These are phyloP conservation scores for Rehmannia glutinosa DNA, from an alignment of 257 asterid genomes.

Conservation along the genomic window DNA sequence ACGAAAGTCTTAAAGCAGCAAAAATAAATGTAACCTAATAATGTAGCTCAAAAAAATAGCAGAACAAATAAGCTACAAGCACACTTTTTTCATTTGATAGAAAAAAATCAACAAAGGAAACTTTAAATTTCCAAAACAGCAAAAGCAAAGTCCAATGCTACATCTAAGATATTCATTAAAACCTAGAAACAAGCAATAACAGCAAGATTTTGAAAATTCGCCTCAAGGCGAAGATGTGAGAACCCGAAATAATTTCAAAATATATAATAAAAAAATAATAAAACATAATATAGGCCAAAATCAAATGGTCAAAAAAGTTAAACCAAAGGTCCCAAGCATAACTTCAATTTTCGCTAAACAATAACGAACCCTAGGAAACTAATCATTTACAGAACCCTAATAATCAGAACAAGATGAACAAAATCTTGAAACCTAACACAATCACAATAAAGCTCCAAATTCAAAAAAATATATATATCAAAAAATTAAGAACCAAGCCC, in stretches of 20 bases:
- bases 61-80: background rate
- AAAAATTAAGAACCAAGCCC: background rate
- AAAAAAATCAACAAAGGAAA: background rate
- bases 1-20: background rate
- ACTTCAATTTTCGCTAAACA: background rate
- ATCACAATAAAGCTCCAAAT: background rate
- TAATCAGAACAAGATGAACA: background rate
- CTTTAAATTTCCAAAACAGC: background rate
- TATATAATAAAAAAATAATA: background rate
- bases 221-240: background rate
- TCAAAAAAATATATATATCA: background rate
- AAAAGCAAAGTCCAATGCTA: no score
- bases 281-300: background rate
- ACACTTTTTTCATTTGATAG: background rate
- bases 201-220: background rate
- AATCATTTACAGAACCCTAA: background rate
- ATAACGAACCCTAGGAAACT: slow-evolving; percentile 1
- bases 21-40: background rate
- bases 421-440: background rate
- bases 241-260: background rate
- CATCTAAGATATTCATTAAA: background rate
- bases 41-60: background rate
- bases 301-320: background rate
- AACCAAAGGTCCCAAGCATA: background rate
- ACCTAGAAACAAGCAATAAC: background rate